phyloP scores from a whole-genome alignment of 805 yeast species.

The Saccharomyces mikatae region DNA sequence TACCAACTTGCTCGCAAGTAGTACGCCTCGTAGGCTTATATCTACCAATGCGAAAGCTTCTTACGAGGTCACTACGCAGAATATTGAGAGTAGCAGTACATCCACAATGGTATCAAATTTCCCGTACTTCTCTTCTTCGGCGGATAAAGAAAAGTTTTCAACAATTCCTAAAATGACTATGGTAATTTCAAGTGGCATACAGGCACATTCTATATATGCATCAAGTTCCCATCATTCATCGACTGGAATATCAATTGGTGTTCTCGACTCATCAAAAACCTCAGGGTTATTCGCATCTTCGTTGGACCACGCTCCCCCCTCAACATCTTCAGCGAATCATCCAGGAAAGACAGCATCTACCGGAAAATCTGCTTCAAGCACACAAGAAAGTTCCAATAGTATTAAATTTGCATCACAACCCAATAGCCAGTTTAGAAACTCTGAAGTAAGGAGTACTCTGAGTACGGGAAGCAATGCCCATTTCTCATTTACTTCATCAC shows the following conservation, averaged over 20 bases:
- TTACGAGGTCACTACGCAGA: not conserved
- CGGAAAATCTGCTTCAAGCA: not conserved
- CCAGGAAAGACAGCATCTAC: not conserved
- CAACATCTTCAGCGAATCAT: not conserved
- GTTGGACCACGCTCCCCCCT: not conserved
- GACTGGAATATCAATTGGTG: not conserved
- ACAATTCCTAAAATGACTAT: not conserved
- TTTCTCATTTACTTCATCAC: not conserved
- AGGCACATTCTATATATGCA: not conserved
- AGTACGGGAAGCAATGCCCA: not conserved
- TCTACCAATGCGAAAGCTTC: not conserved
- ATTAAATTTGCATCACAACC: not conserved
- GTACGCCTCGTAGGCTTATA: not conserved
- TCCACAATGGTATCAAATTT: not conserved
- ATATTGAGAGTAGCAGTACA: not conserved
- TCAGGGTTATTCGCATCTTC: not conserved
- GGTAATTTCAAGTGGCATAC: not conserved
- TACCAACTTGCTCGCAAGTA: not conserved
- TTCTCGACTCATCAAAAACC: not conserved
- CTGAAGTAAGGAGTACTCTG: not conserved
- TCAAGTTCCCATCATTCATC: not conserved
- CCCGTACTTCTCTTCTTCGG: not conserved
- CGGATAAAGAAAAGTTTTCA: not conserved
- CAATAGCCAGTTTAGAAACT: not conserved
- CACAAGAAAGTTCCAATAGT: not conserved